Base-by-base conservation (phyloP, 2,329 filamentous ascomycete genomes). In the Verticillium longisporum region DNA sequence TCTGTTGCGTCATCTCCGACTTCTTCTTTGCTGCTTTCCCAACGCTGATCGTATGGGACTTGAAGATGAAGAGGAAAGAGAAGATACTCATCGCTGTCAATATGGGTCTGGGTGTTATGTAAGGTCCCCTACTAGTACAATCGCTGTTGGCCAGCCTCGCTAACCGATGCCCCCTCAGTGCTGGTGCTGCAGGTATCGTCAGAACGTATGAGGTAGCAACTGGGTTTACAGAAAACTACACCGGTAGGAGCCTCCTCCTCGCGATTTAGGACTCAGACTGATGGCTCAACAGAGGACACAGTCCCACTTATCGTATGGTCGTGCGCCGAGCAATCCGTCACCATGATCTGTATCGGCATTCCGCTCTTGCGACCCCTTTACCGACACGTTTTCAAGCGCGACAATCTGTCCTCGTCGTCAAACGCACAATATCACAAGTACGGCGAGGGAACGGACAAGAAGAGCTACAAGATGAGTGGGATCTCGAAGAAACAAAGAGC, bases 11-110 rank as follows among this genome's bases (percentile, higher is more conserved):
- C 0, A 61, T 73, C 6, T 66, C 68, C 55, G 75, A 78, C 61
- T 74, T 77, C 57, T 74, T 74, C 55, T 76, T 74, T 13, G 74
- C 73, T 41, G 61, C 69, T 0, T 75, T 79, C 5, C 77, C 77
- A 0, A 79, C 77, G 75, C 67, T 78, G 3, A 73, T 79, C 10
- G 72, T 78, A 26, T 78, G 75, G 75, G 62, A 63, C 2, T 61
- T 78, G 58, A 70, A 77, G 55, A 78, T 72, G 57, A 67, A 70
- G 9, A 69, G 61, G 4, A 66, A 69, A 0, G 70, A 75, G 32
- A 77, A 77, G 67, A 65, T 76, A 4, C 73, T 71, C 33, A 70
- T 77, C 57, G 73, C 69, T 2, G 68, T 68, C 33, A 73, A 72
- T 34, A 31, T 58, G 26, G 38, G 56, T 15, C 33, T 58, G n/a